Conservation (phyloP, 176 grass and related monocot genomes). For the Miscanthus lutarioriparius region DNA sequence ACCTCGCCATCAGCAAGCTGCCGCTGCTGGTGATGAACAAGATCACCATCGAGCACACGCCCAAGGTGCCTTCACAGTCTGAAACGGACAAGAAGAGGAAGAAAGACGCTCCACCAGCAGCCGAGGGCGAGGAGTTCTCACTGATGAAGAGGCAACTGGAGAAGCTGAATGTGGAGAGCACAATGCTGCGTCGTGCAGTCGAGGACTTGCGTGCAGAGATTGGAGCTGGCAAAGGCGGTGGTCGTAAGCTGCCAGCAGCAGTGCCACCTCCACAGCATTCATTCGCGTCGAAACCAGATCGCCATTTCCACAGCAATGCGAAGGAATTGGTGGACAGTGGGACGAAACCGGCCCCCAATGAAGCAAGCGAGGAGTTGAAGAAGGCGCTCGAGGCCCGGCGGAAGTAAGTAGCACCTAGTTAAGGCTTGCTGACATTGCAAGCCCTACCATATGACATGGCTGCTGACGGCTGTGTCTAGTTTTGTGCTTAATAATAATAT, state of each 20-base stretch:
- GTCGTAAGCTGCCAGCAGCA: background rate
- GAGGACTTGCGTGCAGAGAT: conserved; percentile 63
- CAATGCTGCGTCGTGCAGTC: conserved; percentile 44
- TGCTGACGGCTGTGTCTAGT: background rate
- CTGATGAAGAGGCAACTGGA: conserved; percentile 64
- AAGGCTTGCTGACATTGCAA: conserved; percentile 26
- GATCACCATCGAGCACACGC: conserved; percentile 76
- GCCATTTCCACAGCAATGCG: conserved; percentile 29
- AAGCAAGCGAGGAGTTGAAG: conserved; percentile 57
- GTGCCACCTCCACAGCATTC: background rate
- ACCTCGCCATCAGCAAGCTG: conserved; percentile 61
- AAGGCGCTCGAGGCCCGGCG: conserved; percentile 55
- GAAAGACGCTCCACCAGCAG: background rate
- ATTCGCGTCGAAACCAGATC: conserved; percentile 31
- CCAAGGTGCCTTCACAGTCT: background rate
- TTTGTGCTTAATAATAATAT: conserved; percentile 37
- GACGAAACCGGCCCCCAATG: conserved; percentile 30
- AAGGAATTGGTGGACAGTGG: conserved; percentile 38
- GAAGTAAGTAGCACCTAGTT: conserved; percentile 26
- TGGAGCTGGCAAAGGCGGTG: conserved; percentile 17
- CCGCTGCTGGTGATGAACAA: conserved; percentile 81
- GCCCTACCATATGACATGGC: conserved; percentile 17
- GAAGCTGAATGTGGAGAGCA: conserved; percentile 55
- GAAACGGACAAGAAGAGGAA: conserved; percentile 33
- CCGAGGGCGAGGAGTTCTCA: conserved; percentile 11